Evolutionary conservation across 768 basidiomycete genomes (phyloP).

Genomic region (Rhodosporidiobolus sp.): DNA sequence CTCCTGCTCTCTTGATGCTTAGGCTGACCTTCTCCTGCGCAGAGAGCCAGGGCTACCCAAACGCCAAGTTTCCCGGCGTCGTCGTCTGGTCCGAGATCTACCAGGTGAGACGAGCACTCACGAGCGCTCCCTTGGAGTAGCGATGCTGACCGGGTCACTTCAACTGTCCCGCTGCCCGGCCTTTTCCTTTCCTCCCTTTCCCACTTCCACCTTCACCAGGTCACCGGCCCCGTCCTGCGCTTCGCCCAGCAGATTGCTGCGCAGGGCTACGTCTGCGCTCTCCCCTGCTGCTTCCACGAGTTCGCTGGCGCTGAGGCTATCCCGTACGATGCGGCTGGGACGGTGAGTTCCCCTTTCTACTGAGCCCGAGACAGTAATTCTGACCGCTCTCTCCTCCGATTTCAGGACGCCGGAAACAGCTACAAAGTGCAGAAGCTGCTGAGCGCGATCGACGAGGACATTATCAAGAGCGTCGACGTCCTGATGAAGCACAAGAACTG

Average conservation of each 20-base stretch:
- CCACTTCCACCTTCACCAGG: neutral
- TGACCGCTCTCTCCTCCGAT: neutral
- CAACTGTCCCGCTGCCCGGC: no score
- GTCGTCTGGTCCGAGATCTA: slow-evolving; percentile 43
- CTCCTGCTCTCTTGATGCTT: neutral
- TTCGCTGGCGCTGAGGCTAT: slow-evolving; percentile 85
- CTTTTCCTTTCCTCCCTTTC: no score
- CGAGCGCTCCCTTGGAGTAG: no score
- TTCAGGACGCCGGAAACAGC: slow-evolving; percentile 72
- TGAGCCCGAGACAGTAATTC: neutral
- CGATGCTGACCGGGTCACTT: no score
- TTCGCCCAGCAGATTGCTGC: slow-evolving; percentile 48
- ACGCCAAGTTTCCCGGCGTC: slow-evolving; percentile 51
- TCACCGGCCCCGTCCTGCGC: slow-evolving; percentile 36
- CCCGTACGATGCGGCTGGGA: slow-evolving; percentile 79
- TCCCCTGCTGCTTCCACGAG: slow-evolving; percentile 68
- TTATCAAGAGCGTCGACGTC: slow-evolving; percentile 70
- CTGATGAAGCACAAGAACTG: slow-evolving; percentile 71
- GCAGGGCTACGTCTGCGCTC: slow-evolving; percentile 48
- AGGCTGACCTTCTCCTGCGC: neutral
- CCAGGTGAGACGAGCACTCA: slow-evolving; percentile 13
- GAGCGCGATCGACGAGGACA: slow-evolving; percentile 87
- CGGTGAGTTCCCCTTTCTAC: slow-evolving; percentile 44
- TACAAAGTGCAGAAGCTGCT: slow-evolving; percentile 89
- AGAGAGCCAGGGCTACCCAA: slow-evolving; percentile 50